Evolutionary conservation across 768 basidiomycete species (phyloP).

Genomic region (Mycena galopus): DNA sequence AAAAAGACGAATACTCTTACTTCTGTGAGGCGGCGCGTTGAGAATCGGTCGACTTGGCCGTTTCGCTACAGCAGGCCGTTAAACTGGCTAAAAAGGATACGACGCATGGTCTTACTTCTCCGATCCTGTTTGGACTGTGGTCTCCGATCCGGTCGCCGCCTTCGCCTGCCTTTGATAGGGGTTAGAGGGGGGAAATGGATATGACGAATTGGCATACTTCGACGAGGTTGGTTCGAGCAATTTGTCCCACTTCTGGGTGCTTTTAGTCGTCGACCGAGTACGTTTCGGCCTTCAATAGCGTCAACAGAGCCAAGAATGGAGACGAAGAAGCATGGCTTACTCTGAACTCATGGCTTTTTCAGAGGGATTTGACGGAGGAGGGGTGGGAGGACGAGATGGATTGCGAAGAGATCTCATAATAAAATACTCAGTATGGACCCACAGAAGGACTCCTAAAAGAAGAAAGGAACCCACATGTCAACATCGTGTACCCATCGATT

Average conservation of each 20-base stretch:
- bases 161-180: too few species aligned
- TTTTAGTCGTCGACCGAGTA: too few species aligned
- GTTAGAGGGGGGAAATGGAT: too few species aligned
- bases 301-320: neutral
- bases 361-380: neutral
- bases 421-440: neutral
- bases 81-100: neutral
- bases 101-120: too few species aligned
- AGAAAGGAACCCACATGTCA: neutral
- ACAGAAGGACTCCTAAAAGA: neutral
- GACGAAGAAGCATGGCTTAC: neutral
- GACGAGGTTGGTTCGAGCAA: too few species aligned
- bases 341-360: neutral
- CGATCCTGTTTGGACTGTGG: too few species aligned
- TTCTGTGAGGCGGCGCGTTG: too few species aligned
- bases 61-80: neutral
- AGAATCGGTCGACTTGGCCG: neutral
- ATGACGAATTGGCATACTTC: too few species aligned
- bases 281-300: too few species aligned
- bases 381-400: slow-evolving; percentile 11
- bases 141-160: too few species aligned
- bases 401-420: slow-evolving; percentile 16
- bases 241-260: too few species aligned
- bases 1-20: too few species aligned
- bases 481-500: slow-evolving; percentile 16